These are phyloP conservation scores for Calocera viscosa DNA, from an alignment of 768 basidiomycete species.

Conservation along the genomic window DNA sequence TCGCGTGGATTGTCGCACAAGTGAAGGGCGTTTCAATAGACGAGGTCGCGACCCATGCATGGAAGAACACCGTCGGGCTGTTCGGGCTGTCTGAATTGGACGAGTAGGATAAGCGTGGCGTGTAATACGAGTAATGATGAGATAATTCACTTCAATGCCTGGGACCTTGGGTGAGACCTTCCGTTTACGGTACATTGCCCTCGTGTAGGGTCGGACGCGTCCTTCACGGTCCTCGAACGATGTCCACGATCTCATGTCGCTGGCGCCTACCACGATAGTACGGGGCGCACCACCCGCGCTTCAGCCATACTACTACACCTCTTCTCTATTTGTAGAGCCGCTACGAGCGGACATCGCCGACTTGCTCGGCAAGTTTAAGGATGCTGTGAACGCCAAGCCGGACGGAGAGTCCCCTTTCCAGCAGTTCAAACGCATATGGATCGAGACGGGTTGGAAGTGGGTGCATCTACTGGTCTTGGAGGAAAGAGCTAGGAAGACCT, in stretches of 20 bases:
- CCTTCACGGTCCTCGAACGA: neutral
- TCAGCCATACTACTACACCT: conserved; percentile 68
- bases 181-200: too few species aligned
- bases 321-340: conserved; percentile 54
- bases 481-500: conserved; percentile 47
- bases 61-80: conserved; percentile 49
- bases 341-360: conserved; percentile 50
- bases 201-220: neutral
- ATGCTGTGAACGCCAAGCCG: conserved; percentile 32
- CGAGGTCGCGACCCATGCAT: conserved; percentile 43
- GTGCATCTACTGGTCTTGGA: conserved; percentile 66
- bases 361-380: conserved; percentile 42
- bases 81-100: conserved; percentile 39
- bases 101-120: neutral
- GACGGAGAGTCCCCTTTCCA: conserved; percentile 39
- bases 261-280: conserved; percentile 40
- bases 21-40: conserved; percentile 38
- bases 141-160: too few species aligned
- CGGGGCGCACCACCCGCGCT: conserved; percentile 48
- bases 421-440: conserved; percentile 62
- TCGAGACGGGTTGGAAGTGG: conserved; percentile 55
- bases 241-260: conserved; percentile 27
- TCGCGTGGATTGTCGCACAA: conserved; percentile 57
- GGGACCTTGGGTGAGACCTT: too few species aligned
- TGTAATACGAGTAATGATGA: too few species aligned